These are phyloP conservation scores for Polygonum maritimum DNA, from an alignment of 148 eudicot genomes.

Conservation along the genomic window DNA sequence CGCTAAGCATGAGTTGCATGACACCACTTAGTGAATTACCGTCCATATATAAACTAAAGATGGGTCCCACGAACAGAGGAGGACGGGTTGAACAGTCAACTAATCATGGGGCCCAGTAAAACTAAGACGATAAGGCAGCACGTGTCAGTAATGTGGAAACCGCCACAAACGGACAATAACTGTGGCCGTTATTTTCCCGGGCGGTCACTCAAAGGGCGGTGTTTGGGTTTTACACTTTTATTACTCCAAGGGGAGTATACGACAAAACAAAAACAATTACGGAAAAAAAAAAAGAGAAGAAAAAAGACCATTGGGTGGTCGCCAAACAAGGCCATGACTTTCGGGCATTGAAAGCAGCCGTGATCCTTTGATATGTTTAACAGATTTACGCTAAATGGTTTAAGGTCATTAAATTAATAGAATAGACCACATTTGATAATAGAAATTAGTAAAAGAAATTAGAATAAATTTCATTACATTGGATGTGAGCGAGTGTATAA, in stretches of 20 bases:
- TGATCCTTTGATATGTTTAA: not conserved
- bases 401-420: no score
- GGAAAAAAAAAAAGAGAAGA: not conserved
- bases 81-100: not conserved
- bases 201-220: slow-evolving; percentile 5
- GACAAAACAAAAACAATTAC: not conserved
- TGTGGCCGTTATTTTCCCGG: not conserved
- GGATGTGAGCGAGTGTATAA: no score
- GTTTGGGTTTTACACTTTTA: slow-evolving; percentile 8
- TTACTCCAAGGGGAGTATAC: not conserved
- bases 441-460: no score
- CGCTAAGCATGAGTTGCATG: no score
- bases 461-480: no score
- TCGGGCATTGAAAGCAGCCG: not conserved
- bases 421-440: no score
- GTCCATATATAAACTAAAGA: not conserved
- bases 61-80: not conserved
- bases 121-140: not conserved
- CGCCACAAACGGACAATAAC: slow-evolving; percentile 6
- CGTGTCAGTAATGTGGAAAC: slow-evolving; percentile 1
- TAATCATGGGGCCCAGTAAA: not conserved
- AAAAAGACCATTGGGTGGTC: not conserved
- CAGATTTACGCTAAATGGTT: not conserved
- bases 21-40: no score
- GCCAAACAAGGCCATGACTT: not conserved